Evolutionary conservation across 1,284 basidiomycete species (phyloP).

Genomic region (Volvariella surrecta): DNA sequence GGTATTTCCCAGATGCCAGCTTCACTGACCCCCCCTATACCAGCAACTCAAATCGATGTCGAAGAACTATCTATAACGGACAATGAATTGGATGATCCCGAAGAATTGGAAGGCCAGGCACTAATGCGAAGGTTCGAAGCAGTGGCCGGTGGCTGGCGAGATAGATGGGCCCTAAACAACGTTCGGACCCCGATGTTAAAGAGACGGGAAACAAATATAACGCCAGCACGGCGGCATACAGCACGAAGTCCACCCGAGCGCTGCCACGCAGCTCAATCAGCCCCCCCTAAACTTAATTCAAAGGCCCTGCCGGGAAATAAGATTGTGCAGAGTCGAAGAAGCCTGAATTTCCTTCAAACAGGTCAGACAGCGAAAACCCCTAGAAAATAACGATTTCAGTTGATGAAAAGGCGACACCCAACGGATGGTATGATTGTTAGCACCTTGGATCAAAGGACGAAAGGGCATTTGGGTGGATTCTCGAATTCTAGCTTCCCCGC

Average conservation of each 20-base stretch:
- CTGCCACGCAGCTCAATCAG: constrained; percentile 7
- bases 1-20: neutral
- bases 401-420: too few relatives aligned
- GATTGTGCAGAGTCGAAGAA: too few relatives aligned
- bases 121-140: constrained; percentile 26
- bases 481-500: too few relatives aligned
- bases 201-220: constrained; percentile 35
- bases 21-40: neutral
- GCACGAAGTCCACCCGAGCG: neutral
- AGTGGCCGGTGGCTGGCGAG: constrained; percentile 55
- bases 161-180: constrained; percentile 34
- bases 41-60: constrained; percentile 9
- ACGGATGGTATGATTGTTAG: too few relatives aligned
- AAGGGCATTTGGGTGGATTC: too few relatives aligned
- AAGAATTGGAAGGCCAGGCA: constrained; percentile 17
- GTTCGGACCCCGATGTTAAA: constrained; percentile 16
- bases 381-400: too few relatives aligned
- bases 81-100: constrained; percentile 18
- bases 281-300: neutral
- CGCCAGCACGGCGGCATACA: constrained; percentile 27
- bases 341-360: too few relatives aligned
- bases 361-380: too few relatives aligned
- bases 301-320: too few relatives aligned
- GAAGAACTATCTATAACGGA: constrained; percentile 10
- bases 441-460: too few relatives aligned